Evolutionary conservation across 768 basidiomycete genomes (phyloP), one percentile per base, ranked within the genome.

Genomic region (Agrocybe pediades): DNA sequence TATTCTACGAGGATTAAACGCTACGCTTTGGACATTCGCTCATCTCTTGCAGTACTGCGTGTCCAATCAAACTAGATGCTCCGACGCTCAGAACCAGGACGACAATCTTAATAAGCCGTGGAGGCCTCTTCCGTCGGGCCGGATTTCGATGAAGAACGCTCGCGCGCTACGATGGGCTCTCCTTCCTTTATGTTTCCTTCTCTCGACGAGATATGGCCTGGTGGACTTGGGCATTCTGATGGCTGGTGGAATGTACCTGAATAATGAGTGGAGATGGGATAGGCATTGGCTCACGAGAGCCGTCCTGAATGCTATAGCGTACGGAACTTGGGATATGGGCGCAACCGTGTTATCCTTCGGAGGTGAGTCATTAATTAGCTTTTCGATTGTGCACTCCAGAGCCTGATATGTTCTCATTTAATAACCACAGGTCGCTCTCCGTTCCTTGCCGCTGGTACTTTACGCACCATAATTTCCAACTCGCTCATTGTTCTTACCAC

Each of bases 1-100:
- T 3, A 20, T 25, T 4, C 39, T 36, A 16, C n/a, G 48, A 25
- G 48, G 36, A 6, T 16, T 40, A 6, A 40, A 46, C 24, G 41
- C 51, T 23, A 25, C 39, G 23, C 33, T 33, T 7, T 53, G 42
- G 30, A 29, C 30, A 2, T 26, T 36, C 4, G 27, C 39, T 23
- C 51, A 53, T 25, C 43, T 53, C 20, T 33, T 53, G 17, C 51
- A 53, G 29, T 53, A 46, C 20, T 53, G 51, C 29, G 36, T 53
- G 15, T 53, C 51, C 6, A 53, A 53, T 36, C 51, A 53, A 46
- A 53, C 42, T 46, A 21, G 44, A 19, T 33, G 42, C 9, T 29
- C 29, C 2, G 51, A 53, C 25, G 51, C 25, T 15, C 43, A 53
- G 19, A 42, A 30, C 16, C 44, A 53, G 40, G 51, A 53, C 16